These are phyloP conservation scores for Colletotrichum caudatum DNA, from an alignment of 2,329 filamentous ascomycete genomes.

Conservation along the genomic window DNA sequence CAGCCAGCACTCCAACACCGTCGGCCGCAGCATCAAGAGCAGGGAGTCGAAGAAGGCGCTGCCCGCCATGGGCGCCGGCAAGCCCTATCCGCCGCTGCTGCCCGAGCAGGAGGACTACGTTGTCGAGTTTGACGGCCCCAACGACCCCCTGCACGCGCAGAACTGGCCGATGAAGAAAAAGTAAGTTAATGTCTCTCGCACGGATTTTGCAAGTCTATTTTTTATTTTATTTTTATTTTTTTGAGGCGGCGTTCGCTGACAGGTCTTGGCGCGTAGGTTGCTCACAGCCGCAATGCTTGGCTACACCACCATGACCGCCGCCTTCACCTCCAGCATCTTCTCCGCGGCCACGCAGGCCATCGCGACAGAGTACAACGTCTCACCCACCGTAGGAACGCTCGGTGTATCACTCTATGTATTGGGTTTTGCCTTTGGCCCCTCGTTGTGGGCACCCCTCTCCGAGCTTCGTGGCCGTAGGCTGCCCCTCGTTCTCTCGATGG, in stretches of 20 bases:
- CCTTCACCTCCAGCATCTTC: constrained; percentile 82
- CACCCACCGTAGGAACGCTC: constrained; percentile 70
- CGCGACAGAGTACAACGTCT: constrained; percentile 69
- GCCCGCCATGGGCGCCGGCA: constrained; percentile 79
- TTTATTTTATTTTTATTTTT: too few relatives aligned
- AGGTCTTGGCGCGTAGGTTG: constrained; percentile 55
- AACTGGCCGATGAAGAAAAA: constrained; percentile 89
- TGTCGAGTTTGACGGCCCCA: constrained; percentile 85
- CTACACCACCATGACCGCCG: constrained; percentile 77
- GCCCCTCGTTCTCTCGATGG: constrained; percentile 71
- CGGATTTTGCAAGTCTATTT: not conserved
- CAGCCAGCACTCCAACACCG: constrained; percentile 78
- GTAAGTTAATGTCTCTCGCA: constrained; percentile 55
- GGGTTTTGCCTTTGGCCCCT: constrained; percentile 78
- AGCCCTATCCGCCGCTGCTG: constrained; percentile 77
- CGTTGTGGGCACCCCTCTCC: constrained; percentile 78
- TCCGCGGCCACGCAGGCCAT: constrained; percentile 73
- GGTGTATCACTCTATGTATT: constrained; percentile 78
- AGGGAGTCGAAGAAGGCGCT: constrained; percentile 69
- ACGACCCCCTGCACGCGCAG: constrained; percentile 87
- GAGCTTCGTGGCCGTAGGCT: constrained; percentile 77
- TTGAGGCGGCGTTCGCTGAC: constrained; percentile 18
- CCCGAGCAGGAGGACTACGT: constrained; percentile 82
- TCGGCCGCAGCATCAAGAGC: constrained; percentile 67
- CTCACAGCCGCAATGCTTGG: constrained; percentile 75